Conservation (phyloP, 768 basidiomycete species). For the Tricholoma sp. region DNA sequence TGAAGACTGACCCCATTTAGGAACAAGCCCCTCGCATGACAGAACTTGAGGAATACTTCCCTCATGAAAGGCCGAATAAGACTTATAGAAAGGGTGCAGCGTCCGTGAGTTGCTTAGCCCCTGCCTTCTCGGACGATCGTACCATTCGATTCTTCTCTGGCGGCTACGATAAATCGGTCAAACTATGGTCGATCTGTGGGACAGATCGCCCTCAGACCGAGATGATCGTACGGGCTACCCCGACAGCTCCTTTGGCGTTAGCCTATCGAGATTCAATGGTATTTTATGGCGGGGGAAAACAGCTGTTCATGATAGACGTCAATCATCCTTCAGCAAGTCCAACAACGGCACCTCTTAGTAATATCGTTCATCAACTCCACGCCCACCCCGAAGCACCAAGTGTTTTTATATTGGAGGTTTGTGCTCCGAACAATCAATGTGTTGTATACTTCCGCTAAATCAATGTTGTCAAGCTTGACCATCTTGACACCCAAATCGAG, state of each 20-base stretch:
- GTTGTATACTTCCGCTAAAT: neutral
- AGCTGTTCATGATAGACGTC: conserved; percentile 34
- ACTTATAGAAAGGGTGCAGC: conserved; percentile 7
- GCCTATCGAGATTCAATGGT: conserved; percentile 31
- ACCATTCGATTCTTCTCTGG: conserved; percentile 40
- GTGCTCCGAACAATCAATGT: conserved; percentile 14
- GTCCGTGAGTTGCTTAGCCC: conserved; percentile 37
- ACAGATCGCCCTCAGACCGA: conserved; percentile 16
- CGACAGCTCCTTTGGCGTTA: conserved; percentile 30
- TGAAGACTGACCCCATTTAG: conserved; percentile 11
- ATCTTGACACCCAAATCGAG: conserved; percentile 44
- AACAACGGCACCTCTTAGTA: conserved; percentile 28
- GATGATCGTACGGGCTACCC: conserved; percentile 12
- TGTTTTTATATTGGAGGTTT: conserved; percentile 44
- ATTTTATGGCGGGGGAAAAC: conserved; percentile 28
- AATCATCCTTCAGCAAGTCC: conserved; percentile 24
- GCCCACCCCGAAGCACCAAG: conserved; percentile 36
- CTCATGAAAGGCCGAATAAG: conserved; percentile 11
- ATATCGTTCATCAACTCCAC: conserved; percentile 40
- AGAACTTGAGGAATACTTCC: conserved; percentile 26
- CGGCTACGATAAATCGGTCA: conserved; percentile 40
- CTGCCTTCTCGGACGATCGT: conserved; percentile 22
- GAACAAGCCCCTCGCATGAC: conserved; percentile 23
- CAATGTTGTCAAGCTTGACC: conserved; percentile 33
- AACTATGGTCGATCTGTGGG: conserved; percentile 34